Evolutionary conservation across 208 protist species (phyloP).

Genomic region (Kentomonas sorsogonicus): DNA sequence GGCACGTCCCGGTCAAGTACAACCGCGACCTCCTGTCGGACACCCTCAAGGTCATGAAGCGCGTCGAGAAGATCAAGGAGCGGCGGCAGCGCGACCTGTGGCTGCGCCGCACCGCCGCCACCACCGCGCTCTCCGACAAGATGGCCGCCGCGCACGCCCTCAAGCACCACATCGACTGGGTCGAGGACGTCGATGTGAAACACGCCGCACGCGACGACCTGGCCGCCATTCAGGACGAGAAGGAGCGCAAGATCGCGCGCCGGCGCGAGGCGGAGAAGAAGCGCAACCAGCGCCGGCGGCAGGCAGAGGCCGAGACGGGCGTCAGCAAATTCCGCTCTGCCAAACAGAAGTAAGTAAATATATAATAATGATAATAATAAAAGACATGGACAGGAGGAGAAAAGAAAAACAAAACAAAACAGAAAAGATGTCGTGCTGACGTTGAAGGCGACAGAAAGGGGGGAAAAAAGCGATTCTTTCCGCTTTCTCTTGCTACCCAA

Average conservation of each 20-base stretch:
- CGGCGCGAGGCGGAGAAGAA: conserved; percentile 72
- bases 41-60: conserved; percentile 97
- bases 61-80: conserved; percentile 95
- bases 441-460: no score
- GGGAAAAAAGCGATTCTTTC: no score
- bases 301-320: conserved; percentile 58
- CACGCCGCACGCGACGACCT: conserved; percentile 77
- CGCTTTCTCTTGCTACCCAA: no score
- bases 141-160: conserved; percentile 81
- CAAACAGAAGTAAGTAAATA: conserved; percentile 32
- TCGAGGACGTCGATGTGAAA: conserved; percentile 83
- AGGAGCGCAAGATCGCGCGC: conserved; percentile 66
- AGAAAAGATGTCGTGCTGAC: no score
- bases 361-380: conserved; percentile 9
- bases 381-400: no score
- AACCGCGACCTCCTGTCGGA: conserved; percentile 96
- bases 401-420: no score
- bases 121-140: conserved; percentile 66
- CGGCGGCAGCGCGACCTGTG: conserved; percentile 92
- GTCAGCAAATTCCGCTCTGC: conserved; percentile 37
- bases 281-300: conserved; percentile 50
- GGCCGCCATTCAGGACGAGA: conserved; percentile 65
- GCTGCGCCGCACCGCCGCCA: conserved; percentile 83
- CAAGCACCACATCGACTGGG: conserved; percentile 93
- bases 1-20: conserved; percentile 98